A percentile compares a stretch with the other conserved stretches of the same genome.
phyloP scores from a whole-genome alignment of 1,284 basidiomycete genomes.

The Heterobasidion occidentale region DNA sequence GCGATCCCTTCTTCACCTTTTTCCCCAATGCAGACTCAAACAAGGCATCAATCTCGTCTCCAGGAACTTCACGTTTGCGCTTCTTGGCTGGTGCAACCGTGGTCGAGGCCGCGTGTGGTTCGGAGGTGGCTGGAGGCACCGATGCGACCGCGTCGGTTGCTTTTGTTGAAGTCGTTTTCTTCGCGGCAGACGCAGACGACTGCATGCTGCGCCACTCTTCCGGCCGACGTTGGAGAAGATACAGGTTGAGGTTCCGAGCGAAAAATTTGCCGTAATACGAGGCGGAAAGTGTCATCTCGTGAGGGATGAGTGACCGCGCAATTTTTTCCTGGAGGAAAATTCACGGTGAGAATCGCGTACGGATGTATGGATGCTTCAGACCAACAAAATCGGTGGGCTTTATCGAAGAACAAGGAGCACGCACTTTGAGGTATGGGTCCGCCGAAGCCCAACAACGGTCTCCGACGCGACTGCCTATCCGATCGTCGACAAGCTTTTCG shows the following conservation, averaged over 20 bases:
- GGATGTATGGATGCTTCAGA: neutral
- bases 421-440: slow-evolving; percentile 84
- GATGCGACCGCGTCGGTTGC: neutral
- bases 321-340: slow-evolving; percentile 69
- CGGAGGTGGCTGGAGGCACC: neutral
- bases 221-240: slow-evolving; percentile 70
- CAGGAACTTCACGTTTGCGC: slow-evolving; percentile 19
- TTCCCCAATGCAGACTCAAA: slow-evolving; percentile 51
- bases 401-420: slow-evolving; percentile 10
- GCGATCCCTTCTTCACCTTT: slow-evolving; percentile 45
- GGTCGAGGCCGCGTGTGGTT: too few species aligned
- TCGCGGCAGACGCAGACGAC: slow-evolving; percentile 15
- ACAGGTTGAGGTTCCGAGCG: slow-evolving; percentile 68
- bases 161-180: neutral
- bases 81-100: slow-evolving; percentile 13
- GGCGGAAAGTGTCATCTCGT: slow-evolving; percentile 63
- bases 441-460: slow-evolving; percentile 83
- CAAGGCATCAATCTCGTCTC: slow-evolving; percentile 67
- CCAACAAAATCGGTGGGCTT: neutral
- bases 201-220: slow-evolving; percentile 76
- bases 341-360: too few species aligned
- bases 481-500: slow-evolving; percentile 74
- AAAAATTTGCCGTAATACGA: slow-evolving; percentile 87
- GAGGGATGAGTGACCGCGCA: slow-evolving; percentile 65
- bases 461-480: slow-evolving; percentile 81